Evolutionary conservation across 1,284 basidiomycete species (phyloP), one percentile per base, ranked within the genome.

Genomic region (Austroboletus niveus): DNA sequence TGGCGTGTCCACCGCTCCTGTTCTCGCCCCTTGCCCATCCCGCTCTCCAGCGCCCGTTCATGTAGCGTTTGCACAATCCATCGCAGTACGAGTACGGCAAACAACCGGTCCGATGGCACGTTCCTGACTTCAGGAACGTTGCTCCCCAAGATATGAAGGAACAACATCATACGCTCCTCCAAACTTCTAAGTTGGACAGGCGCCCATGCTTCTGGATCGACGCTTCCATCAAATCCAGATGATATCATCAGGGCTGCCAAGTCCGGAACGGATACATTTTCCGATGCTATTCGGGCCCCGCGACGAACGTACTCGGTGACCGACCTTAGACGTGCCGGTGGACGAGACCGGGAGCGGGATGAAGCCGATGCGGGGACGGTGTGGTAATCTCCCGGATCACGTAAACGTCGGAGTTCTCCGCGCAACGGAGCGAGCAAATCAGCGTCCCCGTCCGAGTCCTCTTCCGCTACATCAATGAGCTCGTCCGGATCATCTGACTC

Each of bases 281-380:
- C 83, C 20, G 79, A 64, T 4, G 79, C 80, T 51, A 89, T 74
- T 34, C 86, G 77, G 2, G 81, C 80, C 5, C 90, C 89, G 29
- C 85, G 81, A 15, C 92, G 82, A 38, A 87, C 63, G 57, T 89
- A 88, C 61, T 94, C 91, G 1, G 70, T 77, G 10, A 93, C 71
- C 1, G 69, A 63, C 41, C 77, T 78, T 8, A 71, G 67, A 15
- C 53, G 63, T 5, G 57, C 57, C 46, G 51, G 56, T 48, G 60
- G 55, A 6, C 60, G 64, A 41, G 60, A 64, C 12, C 66, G 62
- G 52, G 71, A 63, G 36, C 57, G 58, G 47, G 60, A 71, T 9
- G 73, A 68, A 11, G 59, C 57, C 11, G 75, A 71, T 1, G 64
- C 60, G 14, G 70, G 64, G 8, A 58, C 55, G 27, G 36, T 8